A percentile compares a stretch with the other conserved stretches of the same genome.
phyloP scores from a whole-genome alignment of 257 asterid genomes.

The Solanum bulbocastanum region DNA sequence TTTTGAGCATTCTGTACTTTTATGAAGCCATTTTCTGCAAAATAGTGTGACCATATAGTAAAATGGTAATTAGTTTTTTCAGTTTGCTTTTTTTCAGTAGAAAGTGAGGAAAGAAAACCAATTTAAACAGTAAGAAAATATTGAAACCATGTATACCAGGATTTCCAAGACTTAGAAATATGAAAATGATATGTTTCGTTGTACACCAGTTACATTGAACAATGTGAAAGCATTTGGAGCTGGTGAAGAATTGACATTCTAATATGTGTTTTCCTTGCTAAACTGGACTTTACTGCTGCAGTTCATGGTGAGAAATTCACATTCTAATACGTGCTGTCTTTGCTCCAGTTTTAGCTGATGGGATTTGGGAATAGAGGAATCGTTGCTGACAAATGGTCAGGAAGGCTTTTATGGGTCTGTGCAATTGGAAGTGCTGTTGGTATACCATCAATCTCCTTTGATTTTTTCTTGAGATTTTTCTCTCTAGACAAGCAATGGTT shows the following conservation, averaged over 20 bases:
- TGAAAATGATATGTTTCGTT: neutral
- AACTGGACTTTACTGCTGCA: neutral
- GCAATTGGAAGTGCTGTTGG: conserved; percentile 88
- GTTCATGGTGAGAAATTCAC: neutral
- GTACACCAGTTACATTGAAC: neutral
- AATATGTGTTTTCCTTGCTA: neutral
- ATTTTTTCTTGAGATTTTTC: neutral
- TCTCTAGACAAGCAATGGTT: neutral
- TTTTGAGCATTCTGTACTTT: neutral
- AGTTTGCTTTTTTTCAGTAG: neutral
- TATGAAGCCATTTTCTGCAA: neutral
- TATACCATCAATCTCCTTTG: conserved; percentile 11
- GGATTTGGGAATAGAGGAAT: conserved; percentile 70
- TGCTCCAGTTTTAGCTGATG: conserved; percentile 34
- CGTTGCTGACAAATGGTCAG: conserved; percentile 76
- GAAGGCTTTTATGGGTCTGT: conserved; percentile 68
- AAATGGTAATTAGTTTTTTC: neutral
- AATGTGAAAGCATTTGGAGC: neutral
- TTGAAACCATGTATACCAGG: neutral
- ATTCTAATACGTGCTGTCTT: neutral
- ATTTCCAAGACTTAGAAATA: neutral
- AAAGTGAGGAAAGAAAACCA: neutral
- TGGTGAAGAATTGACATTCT: neutral
- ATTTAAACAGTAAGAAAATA: neutral
- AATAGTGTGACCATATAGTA: neutral